Percentiles rank a stretch among this genome's conserved stretches.
Evolutionary conservation across 495 filamentous ascomycete species (phyloP).

Genomic region (Staphylotrichum tortipilum): DNA sequence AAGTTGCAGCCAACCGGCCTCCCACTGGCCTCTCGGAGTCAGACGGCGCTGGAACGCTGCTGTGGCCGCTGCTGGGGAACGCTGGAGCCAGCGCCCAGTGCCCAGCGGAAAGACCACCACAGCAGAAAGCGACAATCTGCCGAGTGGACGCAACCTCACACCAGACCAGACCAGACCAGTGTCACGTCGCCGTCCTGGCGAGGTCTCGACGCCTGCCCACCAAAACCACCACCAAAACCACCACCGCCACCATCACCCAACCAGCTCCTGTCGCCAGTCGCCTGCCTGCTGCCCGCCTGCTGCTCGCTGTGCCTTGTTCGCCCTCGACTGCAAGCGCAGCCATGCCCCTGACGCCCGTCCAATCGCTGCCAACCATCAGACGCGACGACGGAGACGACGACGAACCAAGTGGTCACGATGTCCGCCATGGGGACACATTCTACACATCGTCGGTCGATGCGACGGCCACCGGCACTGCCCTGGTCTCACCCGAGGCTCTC

Average conservation of each 20-base stretch:
- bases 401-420: slow-evolving; percentile 14
- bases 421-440: slow-evolving; percentile 3
- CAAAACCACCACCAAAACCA: too few relatives aligned
- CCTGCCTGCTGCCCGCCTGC: too few relatives aligned
- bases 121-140: too few relatives aligned
- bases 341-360: slow-evolving; percentile 12
- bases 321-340: slow-evolving; percentile 5
- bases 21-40: neutral
- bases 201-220: slow-evolving; percentile 3
- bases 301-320: neutral
- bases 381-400: too few relatives aligned
- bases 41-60: neutral
- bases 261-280: neutral
- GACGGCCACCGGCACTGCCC: too few relatives aligned
- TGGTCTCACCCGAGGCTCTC: too few relatives aligned
- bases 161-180: neutral
- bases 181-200: neutral
- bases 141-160: neutral
- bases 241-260: too few relatives aligned
- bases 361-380: neutral
- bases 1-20: neutral
- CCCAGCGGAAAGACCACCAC: too few relatives aligned
- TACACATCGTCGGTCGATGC: too few relatives aligned
- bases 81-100: too few relatives aligned
- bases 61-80: too few relatives aligned